These are phyloP conservation scores for Cnidoscolus chayamansa DNA, from an alignment of 441 rosid species.

Conservation along the genomic window DNA sequence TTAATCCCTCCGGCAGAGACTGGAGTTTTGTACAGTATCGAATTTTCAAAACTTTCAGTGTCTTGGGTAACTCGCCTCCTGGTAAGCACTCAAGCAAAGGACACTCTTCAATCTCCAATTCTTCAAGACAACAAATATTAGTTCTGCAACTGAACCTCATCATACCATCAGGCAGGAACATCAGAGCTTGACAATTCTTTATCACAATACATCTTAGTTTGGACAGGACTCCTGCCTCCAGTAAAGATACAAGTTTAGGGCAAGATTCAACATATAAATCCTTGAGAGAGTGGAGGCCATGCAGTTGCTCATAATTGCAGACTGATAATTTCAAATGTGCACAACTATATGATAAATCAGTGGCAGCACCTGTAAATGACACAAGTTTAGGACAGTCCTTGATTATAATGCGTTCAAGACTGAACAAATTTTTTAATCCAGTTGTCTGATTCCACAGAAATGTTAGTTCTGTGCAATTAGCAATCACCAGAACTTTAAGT, in stretches of 20 bases:
- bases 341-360: not conserved
- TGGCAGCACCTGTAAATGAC: not conserved
- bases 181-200: not conserved
- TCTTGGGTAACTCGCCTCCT: not conserved
- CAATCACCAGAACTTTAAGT: not conserved
- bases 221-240: not conserved
- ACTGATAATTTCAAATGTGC: not conserved
- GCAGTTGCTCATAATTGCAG: not conserved
- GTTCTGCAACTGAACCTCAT: no score
- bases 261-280: not conserved
- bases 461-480: not conserved
- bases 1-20: not conserved
- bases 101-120: slow-evolving; percentile 7
- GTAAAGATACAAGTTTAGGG: not conserved
- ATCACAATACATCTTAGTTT: not conserved
- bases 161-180: not conserved
- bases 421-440: not conserved
- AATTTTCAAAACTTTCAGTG: not conserved
- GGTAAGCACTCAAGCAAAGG: not conserved
- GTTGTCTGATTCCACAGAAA: not conserved
- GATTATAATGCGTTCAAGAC: no score
- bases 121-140: not conserved
- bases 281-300: not conserved
- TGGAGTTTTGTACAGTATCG: not conserved
- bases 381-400: not conserved